A percentile compares a stretch with the other conserved stretches of the same genome.
phyloP scores from a whole-genome alignment of 768 basidiomycete genomes.

The Tulasnella sp. region DNA sequence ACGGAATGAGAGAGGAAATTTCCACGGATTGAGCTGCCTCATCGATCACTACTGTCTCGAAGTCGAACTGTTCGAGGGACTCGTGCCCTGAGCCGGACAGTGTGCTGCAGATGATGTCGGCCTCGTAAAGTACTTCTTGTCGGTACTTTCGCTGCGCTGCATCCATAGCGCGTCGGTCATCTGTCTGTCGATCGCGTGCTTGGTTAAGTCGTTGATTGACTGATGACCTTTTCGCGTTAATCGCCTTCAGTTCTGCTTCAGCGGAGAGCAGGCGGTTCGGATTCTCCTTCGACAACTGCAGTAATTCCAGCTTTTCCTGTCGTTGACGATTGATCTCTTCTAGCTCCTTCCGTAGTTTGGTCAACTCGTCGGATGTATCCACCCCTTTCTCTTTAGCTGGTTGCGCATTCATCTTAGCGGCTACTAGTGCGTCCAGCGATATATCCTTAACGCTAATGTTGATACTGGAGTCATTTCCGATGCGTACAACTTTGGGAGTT shows the following conservation, averaged over 20 bases:
- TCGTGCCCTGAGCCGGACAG: constrained; percentile 92
- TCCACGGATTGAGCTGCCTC: constrained; percentile 97
- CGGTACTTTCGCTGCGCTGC: constrained; percentile 64
- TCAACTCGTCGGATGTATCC: constrained; percentile 34
- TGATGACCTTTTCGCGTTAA: constrained; percentile 52
- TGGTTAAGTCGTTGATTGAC: constrained; percentile 63
- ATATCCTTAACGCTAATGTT: constrained; percentile 74
- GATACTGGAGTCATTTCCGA: constrained; percentile 66
- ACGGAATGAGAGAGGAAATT: constrained; percentile 85
- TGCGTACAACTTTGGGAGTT: constrained; percentile 77
- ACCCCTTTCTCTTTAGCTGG: constrained; percentile 21
- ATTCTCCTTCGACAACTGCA: constrained; percentile 45
- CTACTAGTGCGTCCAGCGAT: constrained; percentile 71
- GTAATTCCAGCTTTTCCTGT: constrained; percentile 49
- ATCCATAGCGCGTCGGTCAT: constrained; percentile 70
- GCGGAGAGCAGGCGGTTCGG: constrained; percentile 40
- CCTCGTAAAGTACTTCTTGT: constrained; percentile 66
- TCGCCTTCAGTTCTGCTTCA: constrained; percentile 56
- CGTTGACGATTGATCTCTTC: constrained; percentile 52
- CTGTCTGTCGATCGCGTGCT: constrained; percentile 72
- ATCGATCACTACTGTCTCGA: constrained; percentile 94
- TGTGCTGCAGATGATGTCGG: constrained; percentile 90
- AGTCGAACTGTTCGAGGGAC: constrained; percentile 66
- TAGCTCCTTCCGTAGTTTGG: constrained; percentile 50
- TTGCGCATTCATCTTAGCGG: constrained; percentile 28